Evolutionary conservation across 768 basidiomycete genomes (phyloP).

Genomic region (Scleroderma bovista): DNA sequence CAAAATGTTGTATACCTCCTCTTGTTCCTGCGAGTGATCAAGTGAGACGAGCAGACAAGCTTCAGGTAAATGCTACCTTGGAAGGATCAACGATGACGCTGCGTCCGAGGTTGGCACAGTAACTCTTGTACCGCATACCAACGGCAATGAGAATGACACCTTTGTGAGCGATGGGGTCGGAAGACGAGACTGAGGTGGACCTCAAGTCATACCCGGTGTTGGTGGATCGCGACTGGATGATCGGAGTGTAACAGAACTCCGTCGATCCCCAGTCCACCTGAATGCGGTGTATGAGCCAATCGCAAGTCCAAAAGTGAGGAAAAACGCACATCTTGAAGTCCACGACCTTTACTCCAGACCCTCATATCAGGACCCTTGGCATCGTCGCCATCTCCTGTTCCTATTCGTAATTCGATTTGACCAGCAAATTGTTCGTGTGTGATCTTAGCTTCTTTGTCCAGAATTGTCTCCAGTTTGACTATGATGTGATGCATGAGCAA

Average conservation of each 20-base stretch:
- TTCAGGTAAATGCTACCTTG: constrained; percentile 43
- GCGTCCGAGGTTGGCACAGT: constrained; percentile 88
- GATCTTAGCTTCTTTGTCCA: constrained; percentile 89
- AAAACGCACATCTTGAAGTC: constrained; percentile 62
- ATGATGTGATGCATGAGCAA: constrained; percentile 83
- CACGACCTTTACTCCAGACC: constrained; percentile 80
- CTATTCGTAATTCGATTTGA: constrained; percentile 83
- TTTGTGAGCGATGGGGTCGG: constrained; percentile 76
- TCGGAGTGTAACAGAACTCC: constrained; percentile 93
- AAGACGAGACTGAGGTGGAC: constrained; percentile 79
- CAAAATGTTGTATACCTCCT: constrained; percentile 77
- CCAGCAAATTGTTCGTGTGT: constrained; percentile 82
- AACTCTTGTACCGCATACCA: constrained; percentile 88
- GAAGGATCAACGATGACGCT: constrained; percentile 95
- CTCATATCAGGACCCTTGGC: constrained; percentile 88
- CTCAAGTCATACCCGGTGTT: constrained; percentile 82
- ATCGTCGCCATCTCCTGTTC: constrained; percentile 57
- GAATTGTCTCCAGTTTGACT: constrained; percentile 80
- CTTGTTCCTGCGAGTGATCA: constrained; percentile 66
- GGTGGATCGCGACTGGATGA: constrained; percentile 89
- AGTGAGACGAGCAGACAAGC: not conserved
- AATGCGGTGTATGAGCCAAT: constrained; percentile 5
- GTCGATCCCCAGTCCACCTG: constrained; percentile 82
- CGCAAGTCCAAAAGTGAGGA: not conserved
- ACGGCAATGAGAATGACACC: constrained; percentile 86